phyloP scores from a whole-genome alignment of 2,329 filamentous ascomycete species.

The Nothomitra cinnamomea region DNA sequence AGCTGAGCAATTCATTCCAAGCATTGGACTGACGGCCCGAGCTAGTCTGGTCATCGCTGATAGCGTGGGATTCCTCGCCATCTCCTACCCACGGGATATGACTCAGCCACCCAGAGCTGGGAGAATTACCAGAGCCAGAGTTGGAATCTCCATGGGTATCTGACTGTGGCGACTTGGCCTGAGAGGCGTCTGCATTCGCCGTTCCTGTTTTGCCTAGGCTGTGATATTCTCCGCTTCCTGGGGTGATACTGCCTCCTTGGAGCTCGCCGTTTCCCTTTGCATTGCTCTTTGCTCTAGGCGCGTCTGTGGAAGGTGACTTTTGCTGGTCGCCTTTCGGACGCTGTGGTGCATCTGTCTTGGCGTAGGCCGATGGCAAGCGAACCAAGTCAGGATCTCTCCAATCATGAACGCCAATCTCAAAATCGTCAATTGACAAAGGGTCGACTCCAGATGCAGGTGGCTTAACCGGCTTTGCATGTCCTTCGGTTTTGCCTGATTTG shows the following conservation, averaged over 20 bases:
- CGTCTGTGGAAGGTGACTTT: neutral
- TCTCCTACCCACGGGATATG: conserved; percentile 12
- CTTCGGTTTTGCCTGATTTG: conserved; percentile 3
- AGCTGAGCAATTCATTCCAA: conserved; percentile 1
- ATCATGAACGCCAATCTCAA: conserved; percentile 71
- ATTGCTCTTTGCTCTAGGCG: conserved; percentile 11
- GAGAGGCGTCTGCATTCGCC: neutral
- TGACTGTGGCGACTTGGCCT: neutral
- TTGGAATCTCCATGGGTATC: neutral
- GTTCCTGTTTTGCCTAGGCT: conserved; percentile 17
- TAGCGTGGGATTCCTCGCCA: conserved; percentile 3
- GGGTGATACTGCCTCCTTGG: conserved; percentile 51
- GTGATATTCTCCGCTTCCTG: conserved; percentile 54
- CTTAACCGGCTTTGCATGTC: neutral
- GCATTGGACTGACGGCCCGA: neutral
- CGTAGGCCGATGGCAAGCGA: conserved; percentile 14
- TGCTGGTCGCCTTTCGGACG: neutral
- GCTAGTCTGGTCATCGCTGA: conserved; percentile 5
- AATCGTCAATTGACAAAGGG: conserved; percentile 35
- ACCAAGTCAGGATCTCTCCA: conserved; percentile 69
- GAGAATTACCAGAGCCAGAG: neutral
- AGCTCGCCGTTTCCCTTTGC: conserved; percentile 23
- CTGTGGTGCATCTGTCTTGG: neutral
- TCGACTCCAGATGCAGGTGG: neutral
- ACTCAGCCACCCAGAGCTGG: conserved; percentile 13